Evolutionary conservation across 768 basidiomycete genomes (phyloP).

Genomic region (Agaricus sinodeliciosus): DNA sequence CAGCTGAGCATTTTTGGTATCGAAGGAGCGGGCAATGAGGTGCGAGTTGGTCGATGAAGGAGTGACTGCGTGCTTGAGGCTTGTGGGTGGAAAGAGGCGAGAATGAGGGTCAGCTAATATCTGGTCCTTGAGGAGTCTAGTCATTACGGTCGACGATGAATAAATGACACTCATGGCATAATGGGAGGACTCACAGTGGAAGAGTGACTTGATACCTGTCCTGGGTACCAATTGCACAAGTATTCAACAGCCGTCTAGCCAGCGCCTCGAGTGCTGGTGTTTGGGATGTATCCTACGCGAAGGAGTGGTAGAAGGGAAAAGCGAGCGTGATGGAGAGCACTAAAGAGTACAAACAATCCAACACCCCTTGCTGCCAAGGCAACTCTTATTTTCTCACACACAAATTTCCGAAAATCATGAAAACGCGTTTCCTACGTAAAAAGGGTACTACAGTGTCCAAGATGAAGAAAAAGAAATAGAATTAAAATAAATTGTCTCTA

Average conservation of each 20-base stretch:
- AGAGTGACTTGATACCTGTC: conserved; percentile 5
- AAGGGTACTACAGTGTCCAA: not conserved
- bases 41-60: conserved; percentile 15
- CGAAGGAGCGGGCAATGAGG: not conserved
- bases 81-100: conserved; percentile 27
- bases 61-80: conserved; percentile 40
- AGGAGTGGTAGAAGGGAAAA: not conserved
- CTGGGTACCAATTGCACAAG: not conserved
- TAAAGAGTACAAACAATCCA: not conserved
- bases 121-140: conserved; percentile 5
- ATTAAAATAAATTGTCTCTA: conserved; percentile 4
- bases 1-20: conserved; percentile 5
- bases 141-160: conserved; percentile 10
- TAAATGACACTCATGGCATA: conserved; percentile 5
- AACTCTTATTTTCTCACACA: not conserved
- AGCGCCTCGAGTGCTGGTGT: not conserved
- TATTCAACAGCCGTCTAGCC: not conserved
- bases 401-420: no score
- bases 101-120: not conserved
- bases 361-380: conserved; percentile 3
- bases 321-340: not conserved
- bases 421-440: not conserved
- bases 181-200: conserved; percentile 1
- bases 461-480: not conserved
- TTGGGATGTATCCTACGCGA: not conserved